Evolutionary conservation across 2,329 filamentous ascomycete genomes (phyloP).

Genomic region (Beauveria scarabaeidicola): DNA sequence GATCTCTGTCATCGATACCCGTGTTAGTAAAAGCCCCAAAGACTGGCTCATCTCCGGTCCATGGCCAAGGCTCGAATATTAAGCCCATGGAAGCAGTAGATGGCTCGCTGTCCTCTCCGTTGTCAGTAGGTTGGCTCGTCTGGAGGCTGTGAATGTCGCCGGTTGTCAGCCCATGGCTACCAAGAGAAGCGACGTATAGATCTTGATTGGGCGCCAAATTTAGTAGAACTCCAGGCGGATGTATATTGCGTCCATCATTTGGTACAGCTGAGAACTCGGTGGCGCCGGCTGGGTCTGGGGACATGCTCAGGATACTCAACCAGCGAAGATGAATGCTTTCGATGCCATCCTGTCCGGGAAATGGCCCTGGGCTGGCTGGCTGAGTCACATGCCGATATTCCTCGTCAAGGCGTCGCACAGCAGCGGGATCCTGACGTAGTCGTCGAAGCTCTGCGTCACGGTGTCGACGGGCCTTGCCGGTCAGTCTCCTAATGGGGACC

Average conservation of each 20-base stretch:
- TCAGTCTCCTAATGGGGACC: slow-evolving; percentile 32
- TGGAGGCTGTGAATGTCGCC: neutral
- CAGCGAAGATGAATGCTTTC: slow-evolving; percentile 24
- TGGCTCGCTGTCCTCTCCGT: neutral
- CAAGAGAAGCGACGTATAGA: neutral
- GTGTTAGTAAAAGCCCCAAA: slow-evolving; percentile 16
- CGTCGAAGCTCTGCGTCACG: slow-evolving; percentile 28
- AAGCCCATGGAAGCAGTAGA: neutral
- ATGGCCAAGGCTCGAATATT: slow-evolving; percentile 24
- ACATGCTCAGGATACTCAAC: slow-evolving; percentile 20
- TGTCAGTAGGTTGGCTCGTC: neutral
- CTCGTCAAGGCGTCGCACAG: slow-evolving; percentile 21
- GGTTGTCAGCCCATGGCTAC: neutral
- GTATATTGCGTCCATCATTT: neutral
- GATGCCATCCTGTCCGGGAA: slow-evolving; percentile 15
- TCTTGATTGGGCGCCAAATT: neutral
- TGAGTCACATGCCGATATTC: slow-evolving; percentile 19
- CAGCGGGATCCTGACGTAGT: slow-evolving; percentile 21
- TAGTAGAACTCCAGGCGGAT: no score
- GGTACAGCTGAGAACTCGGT: neutral
- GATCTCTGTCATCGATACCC: slow-evolving; percentile 15
- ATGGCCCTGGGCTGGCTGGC: slow-evolving; percentile 23
- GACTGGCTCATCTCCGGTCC: slow-evolving; percentile 22
- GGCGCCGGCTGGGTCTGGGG: neutral
- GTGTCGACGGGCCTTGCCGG: slow-evolving; percentile 29